These are phyloP conservation scores for Thelephora ganbajun DNA, from an alignment of 768 basidiomycete genomes.

Conservation along the genomic window DNA sequence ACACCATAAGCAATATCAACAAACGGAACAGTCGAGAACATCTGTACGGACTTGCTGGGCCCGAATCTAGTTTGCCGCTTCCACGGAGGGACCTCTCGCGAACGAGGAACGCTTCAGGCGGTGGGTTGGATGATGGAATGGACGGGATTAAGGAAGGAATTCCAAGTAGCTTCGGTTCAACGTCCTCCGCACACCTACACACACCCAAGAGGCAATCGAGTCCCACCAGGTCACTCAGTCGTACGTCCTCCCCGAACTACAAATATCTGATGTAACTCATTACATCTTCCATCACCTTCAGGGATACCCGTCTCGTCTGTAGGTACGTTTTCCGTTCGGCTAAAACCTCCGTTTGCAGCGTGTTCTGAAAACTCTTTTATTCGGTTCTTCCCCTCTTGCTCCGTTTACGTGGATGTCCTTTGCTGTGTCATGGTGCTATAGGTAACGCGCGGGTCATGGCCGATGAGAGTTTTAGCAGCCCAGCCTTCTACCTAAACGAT, in stretches of 20 bases:
- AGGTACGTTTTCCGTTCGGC: constrained; percentile 25
- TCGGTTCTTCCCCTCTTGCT: background rate
- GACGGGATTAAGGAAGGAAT: constrained; percentile 64
- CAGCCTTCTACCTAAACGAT: constrained; percentile 10
- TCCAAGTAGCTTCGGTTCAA: constrained; percentile 38
- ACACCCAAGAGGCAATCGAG: constrained; percentile 44
- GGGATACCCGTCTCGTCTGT: constrained; percentile 51
- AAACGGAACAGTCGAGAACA: constrained; percentile 57
- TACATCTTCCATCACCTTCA: background rate
- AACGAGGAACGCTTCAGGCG: constrained; percentile 16
- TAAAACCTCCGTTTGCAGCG: constrained; percentile 7
- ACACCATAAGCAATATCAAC: constrained; percentile 16
- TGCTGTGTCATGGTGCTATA: constrained; percentile 17
- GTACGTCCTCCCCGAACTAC: constrained; percentile 32
- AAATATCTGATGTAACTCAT: constrained; percentile 3
- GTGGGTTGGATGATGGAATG: constrained; percentile 28
- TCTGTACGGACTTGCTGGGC: constrained; percentile 56
- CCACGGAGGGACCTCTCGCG: constrained; percentile 34
- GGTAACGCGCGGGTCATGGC: constrained; percentile 78
- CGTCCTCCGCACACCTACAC: constrained; percentile 20
- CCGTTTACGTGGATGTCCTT: background rate
- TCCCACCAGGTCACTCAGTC: constrained; percentile 67
- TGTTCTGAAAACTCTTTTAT: constrained; percentile 12
- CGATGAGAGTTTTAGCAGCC: constrained; percentile 43
- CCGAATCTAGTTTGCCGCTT: constrained; percentile 61